Evolutionary conservation across 352 stramenopile species (phyloP), one percentile per base, ranked within the genome.

Genomic region (Phytophthora sp.): DNA sequence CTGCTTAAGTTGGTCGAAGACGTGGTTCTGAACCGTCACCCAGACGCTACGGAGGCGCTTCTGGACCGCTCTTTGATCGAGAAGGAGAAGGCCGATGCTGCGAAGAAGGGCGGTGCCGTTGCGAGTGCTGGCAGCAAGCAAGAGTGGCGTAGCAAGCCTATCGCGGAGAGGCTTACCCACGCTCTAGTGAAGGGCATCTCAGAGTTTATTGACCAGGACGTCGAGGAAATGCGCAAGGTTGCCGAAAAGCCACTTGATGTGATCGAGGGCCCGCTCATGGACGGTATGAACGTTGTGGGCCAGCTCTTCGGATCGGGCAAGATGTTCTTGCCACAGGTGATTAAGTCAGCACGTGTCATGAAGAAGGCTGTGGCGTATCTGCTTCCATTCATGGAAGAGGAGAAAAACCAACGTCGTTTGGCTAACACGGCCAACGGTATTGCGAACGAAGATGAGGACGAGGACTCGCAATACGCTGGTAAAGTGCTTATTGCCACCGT

Each of bases 321-420:
- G 63, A 99, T 99, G 97, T 99, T 99, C 58, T 80, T 99, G 55
- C 97, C 97, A 12, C 97, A 99, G 81, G 97, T 99, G 26, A 99
- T 99, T 68, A 99, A 99, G 69, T 98, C 89, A 23, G 96, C 97
- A 39, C 92, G 96, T 65, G 97, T 99, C 1, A 99, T 99, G 97
- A 99, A 99, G 79, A 99, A 99, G 71, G 97, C 97, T 38, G 97
- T 99, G 18, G 96, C 95, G 7, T 98, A 99, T 62, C 79, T 99
- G 50, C 79, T 99, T 48, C 97, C 97, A 13, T 99, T 98, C 74
- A 99, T 99, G 95, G 96, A 99, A 58, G 84, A 96, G 65, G 97
- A 99, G 69, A 99, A 99, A 80, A 86, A 78, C 28, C 62, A 87
- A 18, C 94, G 91, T 45, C 75, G 98, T 46, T 48, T 78, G 12